Evolutionary conservation across 345 rosid species (phyloP).

Genomic region (Trapa incisa): DNA sequence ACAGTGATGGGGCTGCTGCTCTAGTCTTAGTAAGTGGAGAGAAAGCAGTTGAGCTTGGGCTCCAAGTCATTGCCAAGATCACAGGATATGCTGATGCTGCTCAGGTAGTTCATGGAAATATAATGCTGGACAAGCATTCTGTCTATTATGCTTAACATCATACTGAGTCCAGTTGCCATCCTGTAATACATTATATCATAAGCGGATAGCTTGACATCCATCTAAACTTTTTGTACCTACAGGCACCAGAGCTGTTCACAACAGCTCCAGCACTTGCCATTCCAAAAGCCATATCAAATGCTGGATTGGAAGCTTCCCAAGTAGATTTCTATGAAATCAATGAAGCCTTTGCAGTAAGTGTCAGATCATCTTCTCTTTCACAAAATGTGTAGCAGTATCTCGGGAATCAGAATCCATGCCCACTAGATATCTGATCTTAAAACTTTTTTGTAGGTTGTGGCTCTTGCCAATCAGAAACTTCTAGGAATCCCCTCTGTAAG

Average conservation of each 20-base stretch:
- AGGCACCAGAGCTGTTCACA: conserved; percentile 92
- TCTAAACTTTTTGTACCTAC: conserved; percentile 17
- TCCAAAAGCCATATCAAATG: conserved; percentile 79
- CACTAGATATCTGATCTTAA: conserved; percentile 3
- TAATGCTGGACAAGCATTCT: not conserved
- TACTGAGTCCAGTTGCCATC: not conserved
- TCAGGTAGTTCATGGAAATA: conserved; percentile 41
- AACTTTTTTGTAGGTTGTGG: conserved; percentile 55
- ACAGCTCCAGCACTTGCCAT: conserved; percentile 94
- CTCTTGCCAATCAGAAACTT: conserved; percentile 80
- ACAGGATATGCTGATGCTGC: conserved; percentile 93
- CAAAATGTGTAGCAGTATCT: not conserved
- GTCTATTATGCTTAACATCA: not conserved
- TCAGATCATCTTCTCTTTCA: conserved; percentile 1
- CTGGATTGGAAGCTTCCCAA: conserved; percentile 72
- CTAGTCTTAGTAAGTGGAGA: conserved; percentile 81
- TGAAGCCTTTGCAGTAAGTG: conserved; percentile 92
- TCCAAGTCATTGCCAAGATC: conserved; percentile 73
- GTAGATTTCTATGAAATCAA: conserved; percentile 90
- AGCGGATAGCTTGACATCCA: conserved; percentile 12
- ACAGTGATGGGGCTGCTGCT: conserved; percentile 98
- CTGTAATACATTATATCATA: not conserved
- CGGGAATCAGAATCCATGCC: not conserved
- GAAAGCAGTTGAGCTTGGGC: conserved; percentile 62
- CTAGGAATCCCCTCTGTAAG: conserved; percentile 77